Evolutionary conservation across 2,329 filamentous ascomycete genomes (phyloP).

Genomic region (Mycosphaerelloides madeirae): DNA sequence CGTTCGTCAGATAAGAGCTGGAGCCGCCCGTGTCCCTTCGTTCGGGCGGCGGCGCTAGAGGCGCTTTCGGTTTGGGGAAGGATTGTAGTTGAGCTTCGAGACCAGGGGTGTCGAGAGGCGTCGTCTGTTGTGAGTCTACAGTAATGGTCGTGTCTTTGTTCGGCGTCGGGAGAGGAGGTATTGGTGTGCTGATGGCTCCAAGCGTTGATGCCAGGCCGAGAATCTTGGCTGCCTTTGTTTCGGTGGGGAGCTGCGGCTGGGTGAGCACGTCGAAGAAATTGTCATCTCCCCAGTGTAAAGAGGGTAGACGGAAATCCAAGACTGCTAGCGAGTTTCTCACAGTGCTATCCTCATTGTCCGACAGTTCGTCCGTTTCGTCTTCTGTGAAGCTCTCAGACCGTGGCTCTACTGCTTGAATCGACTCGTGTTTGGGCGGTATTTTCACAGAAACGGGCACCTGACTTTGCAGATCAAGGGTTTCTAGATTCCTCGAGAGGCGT

Average conservation of each 20-base stretch:
- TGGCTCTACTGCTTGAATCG: background rate
- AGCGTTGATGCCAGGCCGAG: constrained; percentile 19
- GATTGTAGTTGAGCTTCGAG: constrained; percentile 18
- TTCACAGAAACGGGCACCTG: background rate
- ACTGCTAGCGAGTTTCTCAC: background rate
- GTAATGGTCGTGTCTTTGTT: background rate
- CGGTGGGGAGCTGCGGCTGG: constrained; percentile 20
- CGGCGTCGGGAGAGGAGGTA: background rate
- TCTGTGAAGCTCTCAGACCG: background rate
- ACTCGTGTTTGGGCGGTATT: background rate
- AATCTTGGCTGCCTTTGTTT: constrained; percentile 26
- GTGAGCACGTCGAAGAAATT: constrained; percentile 9
- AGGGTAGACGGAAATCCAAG: background rate
- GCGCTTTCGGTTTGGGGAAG: constrained; percentile 12
- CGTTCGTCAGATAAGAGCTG: constrained; percentile 2
- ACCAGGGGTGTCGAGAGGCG: constrained; percentile 7
- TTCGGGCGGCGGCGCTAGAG: background rate
- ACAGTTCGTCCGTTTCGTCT: background rate
- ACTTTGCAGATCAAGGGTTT: background rate
- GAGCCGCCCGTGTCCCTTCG: constrained; percentile 8
- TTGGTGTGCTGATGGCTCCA: constrained; percentile 1
- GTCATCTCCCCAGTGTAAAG: too few species aligned
- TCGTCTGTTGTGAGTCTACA: background rate
- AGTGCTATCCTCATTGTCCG: background rate
- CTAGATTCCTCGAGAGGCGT: constrained; percentile 1